phyloP scores from a whole-genome alignment of 2,329 filamentous ascomycete genomes.

The Coleophoma eucalyptorum region DNA sequence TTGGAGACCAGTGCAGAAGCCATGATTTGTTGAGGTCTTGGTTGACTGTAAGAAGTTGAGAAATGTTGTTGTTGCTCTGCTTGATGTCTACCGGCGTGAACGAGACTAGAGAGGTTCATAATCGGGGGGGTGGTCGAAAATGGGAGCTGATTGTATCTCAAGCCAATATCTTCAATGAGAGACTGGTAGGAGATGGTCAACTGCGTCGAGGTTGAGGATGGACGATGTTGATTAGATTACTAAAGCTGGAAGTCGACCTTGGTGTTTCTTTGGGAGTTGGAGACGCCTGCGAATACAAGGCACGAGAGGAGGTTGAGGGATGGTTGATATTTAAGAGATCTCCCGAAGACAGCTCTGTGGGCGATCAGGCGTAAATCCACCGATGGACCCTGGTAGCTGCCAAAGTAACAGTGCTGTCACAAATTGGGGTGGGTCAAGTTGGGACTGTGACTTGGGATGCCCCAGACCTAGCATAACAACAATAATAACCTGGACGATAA shows the following conservation, averaged over 20 bases:
- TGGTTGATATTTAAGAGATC: conserved; percentile 45
- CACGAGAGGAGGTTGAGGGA: conserved; percentile 32
- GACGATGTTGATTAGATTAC: conserved; percentile 22
- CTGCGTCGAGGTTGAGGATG: conserved; percentile 6
- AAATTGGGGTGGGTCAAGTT: conserved; percentile 47
- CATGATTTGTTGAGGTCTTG: conserved; percentile 35
- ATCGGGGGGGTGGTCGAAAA: conserved; percentile 8
- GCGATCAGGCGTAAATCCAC: conserved; percentile 49
- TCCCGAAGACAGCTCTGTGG: conserved; percentile 41
- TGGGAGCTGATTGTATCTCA: conserved; percentile 4
- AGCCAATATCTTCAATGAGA: not conserved
- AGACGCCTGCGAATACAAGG: conserved; percentile 26
- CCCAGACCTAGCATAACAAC: conserved; percentile 22
- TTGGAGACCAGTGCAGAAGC: conserved; percentile 38
- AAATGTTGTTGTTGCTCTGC: conserved; percentile 19
- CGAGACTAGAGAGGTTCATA: conserved; percentile 32
- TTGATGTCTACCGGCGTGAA: conserved; percentile 26
- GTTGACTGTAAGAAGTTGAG: conserved; percentile 13
- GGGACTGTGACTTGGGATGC: conserved; percentile 26
- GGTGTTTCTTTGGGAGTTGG: conserved; percentile 29
- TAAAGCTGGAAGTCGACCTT: conserved; percentile 23
- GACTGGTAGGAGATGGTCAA: conserved; percentile 3
- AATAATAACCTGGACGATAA: conserved; percentile 9
- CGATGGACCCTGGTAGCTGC: conserved; percentile 41
- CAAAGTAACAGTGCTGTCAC: conserved; percentile 46